Conservation (phyloP, 805 yeast species). For the Yamadazyma sp. region DNA sequence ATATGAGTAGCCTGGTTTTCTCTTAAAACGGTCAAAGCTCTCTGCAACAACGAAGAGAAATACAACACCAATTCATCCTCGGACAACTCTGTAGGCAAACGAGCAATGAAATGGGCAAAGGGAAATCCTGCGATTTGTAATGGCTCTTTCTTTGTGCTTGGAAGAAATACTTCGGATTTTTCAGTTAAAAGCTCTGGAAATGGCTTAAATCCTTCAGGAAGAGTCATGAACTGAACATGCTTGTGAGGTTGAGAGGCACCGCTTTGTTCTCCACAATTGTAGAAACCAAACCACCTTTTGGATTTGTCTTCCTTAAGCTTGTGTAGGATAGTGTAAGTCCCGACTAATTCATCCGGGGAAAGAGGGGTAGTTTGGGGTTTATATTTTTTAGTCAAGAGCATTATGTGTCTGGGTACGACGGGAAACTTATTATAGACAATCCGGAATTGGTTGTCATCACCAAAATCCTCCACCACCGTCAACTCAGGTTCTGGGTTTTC, state of each 20-base stretch:
- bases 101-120: constrained; percentile 82
- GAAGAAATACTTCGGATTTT: constrained; percentile 53
- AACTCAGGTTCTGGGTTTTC: constrained; percentile 74
- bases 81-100: constrained; percentile 41
- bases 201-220: constrained; percentile 58
- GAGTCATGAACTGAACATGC: constrained; percentile 81
- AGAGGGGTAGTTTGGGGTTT: constrained; percentile 72
- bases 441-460: constrained; percentile 51
- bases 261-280: constrained; percentile 81
- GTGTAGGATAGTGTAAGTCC: constrained; percentile 55
- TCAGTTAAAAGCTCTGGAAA: constrained; percentile 51
- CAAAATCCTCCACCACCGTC: constrained; percentile 55
- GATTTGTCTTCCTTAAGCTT: constrained; percentile 43
- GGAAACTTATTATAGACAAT: constrained; percentile 87
- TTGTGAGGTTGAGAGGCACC: constrained; percentile 97
- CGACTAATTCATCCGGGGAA: constrained; percentile 64
- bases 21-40: constrained; percentile 65
- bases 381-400: constrained; percentile 75
- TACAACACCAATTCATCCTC: constrained; percentile 61
- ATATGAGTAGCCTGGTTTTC: constrained; percentile 47
- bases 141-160: constrained; percentile 54
- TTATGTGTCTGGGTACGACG: constrained; percentile 72
- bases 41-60: constrained; percentile 70
- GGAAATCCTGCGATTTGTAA: constrained; percentile 60
- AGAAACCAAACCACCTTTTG: constrained; percentile 72